Base-by-base conservation (phyloP, 768 basidiomycete species). In the Russula sp. region DNA sequence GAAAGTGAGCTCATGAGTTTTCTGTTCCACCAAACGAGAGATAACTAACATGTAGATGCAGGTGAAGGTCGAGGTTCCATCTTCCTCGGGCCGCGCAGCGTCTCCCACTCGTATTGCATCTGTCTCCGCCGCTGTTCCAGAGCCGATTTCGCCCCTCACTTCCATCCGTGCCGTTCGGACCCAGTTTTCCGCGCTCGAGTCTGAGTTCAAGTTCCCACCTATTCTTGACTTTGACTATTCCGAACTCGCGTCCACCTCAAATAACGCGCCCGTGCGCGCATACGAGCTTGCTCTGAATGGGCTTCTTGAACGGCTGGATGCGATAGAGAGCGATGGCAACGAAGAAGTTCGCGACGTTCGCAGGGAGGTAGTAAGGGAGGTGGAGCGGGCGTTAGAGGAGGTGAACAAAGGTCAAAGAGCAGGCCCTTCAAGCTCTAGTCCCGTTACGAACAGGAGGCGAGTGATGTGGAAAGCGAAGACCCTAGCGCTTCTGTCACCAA, bases 301-400 rank as follows among this genome's bases (percentile, higher is more conserved):
- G 40, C 73, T 92, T 9, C 78, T 92, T 34, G 79, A 81, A 53
- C 79, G 79, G 64, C 81, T 92, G 18, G 90, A 92, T 66, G 83
- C 80, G 0, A 80, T 92, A 26, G 83, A 88, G 68, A 87, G 85
- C 68, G 80, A 79, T 66, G 89, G 89, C 0, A 79, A 84, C 59
- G 73, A 74, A 65, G 74, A 72, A 1, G 80, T 92, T 9, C 75
- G 89, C 57, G 75, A 76, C 30, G 73, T 70, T 65, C 74, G 90
- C 57, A 78, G 84, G 68, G 73, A 74, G 3, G 75, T 88, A 1
- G 88, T 87, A 48, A 76, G 78, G 67, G 72, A 70, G 53, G 82
- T 92, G 11, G 90, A 90, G 75, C 67, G 69, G 53, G 89, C 87
- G 73, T 79, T 86, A 24, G 78, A 75, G 62, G 63, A 79, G 13